Evolutionary conservation across 352 stramenopile genomes (phyloP).

Genomic region (Phytophthora hibernalis): DNA sequence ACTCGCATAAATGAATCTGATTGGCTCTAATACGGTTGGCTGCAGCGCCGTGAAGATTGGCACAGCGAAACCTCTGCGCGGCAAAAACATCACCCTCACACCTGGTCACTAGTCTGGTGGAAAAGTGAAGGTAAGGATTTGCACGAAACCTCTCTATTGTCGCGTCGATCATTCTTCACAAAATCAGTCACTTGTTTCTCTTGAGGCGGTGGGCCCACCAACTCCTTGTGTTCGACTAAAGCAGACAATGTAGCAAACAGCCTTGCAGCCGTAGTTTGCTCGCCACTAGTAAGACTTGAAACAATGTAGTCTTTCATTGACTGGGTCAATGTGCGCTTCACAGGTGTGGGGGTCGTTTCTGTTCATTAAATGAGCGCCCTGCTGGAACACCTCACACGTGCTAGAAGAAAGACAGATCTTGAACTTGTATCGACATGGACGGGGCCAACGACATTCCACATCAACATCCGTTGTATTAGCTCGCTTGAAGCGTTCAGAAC

Average conservation of each 20-base stretch:
- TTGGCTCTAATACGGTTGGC: too few species aligned
- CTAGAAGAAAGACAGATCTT: constrained; percentile 4
- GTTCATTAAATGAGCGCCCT: not conserved
- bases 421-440: constrained; percentile 9
- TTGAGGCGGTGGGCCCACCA: too few species aligned
- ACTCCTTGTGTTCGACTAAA: too few species aligned
- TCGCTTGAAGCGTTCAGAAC: not conserved
- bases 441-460: too few species aligned
- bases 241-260: too few species aligned
- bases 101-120: too few species aligned
- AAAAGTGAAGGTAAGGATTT: too few species aligned
- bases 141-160: too few species aligned
- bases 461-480: not conserved
- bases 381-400: not conserved
- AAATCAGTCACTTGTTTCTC: not conserved
- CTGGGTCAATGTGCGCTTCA: not conserved
- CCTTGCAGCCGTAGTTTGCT: constrained; percentile 2
- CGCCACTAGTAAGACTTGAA: not conserved
- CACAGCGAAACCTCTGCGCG: too few species aligned
- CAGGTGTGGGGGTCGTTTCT: constrained; percentile 7
- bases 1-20: too few species aligned
- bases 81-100: too few species aligned
- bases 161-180: constrained; percentile 18
- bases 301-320: constrained; percentile 11
- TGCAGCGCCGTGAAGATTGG: too few species aligned